Conservation (phyloP, 768 basidiomycete genomes). For the Boletellus emodensis region DNA sequence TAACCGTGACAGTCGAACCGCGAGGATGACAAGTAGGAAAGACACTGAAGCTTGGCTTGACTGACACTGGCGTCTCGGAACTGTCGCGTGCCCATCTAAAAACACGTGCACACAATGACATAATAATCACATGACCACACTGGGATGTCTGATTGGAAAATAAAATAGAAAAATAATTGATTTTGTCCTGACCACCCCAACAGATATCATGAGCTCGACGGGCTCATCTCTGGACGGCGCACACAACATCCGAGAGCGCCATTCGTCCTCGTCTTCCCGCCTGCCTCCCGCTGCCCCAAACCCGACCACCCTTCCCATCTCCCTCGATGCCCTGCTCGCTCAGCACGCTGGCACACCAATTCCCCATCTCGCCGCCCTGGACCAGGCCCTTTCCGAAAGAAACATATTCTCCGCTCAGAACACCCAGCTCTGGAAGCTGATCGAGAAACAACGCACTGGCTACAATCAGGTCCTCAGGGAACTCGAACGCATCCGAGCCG, state of each 20-base stretch:
- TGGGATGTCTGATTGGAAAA: neutral
- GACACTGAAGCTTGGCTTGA: too few species aligned
- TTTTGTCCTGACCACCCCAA: neutral
- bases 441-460: slow-evolving; percentile 86
- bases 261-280: slow-evolving; percentile 19
- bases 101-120: too few species aligned
- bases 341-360: slow-evolving; percentile 50
- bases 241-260: slow-evolving; percentile 18
- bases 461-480: slow-evolving; percentile 80
- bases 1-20: too few species aligned
- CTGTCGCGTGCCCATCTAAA: too few species aligned
- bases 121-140: too few species aligned
- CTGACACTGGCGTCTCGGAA: too few species aligned
- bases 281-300: slow-evolving; percentile 25
- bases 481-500: slow-evolving; percentile 75
- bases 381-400: slow-evolving; percentile 73
- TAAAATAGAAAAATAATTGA: neutral
- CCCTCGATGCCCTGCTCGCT: slow-evolving; percentile 52
- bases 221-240: slow-evolving; percentile 12
- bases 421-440: slow-evolving; percentile 89
- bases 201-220: slow-evolving; percentile 17
- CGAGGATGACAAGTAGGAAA: too few species aligned
- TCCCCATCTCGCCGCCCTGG: slow-evolving; percentile 60
- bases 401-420: slow-evolving; percentile 81
- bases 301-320: slow-evolving; percentile 34